Conservation (phyloP, 1,139 yeast species). For the Nakaseomyces sp. region DNA sequence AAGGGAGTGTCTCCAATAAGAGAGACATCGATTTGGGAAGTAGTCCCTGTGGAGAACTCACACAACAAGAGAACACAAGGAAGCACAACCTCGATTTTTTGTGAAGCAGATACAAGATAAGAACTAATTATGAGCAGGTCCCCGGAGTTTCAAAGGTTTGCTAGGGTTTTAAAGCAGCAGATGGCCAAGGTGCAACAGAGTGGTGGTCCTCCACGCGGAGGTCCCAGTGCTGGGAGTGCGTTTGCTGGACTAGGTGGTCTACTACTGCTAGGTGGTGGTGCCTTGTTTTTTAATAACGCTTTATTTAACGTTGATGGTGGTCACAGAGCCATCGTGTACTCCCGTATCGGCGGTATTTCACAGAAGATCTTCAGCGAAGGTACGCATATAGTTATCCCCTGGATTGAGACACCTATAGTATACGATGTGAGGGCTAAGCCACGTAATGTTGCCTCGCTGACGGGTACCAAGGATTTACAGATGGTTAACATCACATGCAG, state of each 20-base stretch:
- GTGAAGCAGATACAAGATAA: no score
- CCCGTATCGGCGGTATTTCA: slow-evolving; percentile 79
- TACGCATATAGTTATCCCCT: slow-evolving; percentile 87
- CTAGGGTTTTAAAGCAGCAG: slow-evolving; percentile 28
- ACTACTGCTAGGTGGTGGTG: slow-evolving; percentile 62
- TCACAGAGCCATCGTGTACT: slow-evolving; percentile 91
- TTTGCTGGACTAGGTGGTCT: slow-evolving; percentile 78
- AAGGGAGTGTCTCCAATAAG: no score
- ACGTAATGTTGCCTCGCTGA: slow-evolving; percentile 90
- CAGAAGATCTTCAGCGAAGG: slow-evolving; percentile 88
- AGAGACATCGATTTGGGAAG: no score
- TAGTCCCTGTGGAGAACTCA: no score
- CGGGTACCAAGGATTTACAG: slow-evolving; percentile 97
- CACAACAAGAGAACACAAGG: background rate
- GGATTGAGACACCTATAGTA: slow-evolving; percentile 88
- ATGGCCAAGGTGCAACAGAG: slow-evolving; percentile 23
- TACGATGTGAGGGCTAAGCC: slow-evolving; percentile 97
- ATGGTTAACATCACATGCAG: slow-evolving; percentile 99
- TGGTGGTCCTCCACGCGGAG: slow-evolving; percentile 35
- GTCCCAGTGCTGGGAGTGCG: slow-evolving; percentile 45
- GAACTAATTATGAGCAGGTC: slow-evolving; percentile 21
- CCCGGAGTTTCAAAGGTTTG: slow-evolving; percentile 29
- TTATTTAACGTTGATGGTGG: slow-evolving; percentile 98
- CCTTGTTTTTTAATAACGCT: slow-evolving; percentile 59
- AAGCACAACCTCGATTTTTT: background rate